These are phyloP conservation scores for Penicillium sp. DNA, from an alignment of 2,329 filamentous ascomycete species.

Conservation along the genomic window DNA sequence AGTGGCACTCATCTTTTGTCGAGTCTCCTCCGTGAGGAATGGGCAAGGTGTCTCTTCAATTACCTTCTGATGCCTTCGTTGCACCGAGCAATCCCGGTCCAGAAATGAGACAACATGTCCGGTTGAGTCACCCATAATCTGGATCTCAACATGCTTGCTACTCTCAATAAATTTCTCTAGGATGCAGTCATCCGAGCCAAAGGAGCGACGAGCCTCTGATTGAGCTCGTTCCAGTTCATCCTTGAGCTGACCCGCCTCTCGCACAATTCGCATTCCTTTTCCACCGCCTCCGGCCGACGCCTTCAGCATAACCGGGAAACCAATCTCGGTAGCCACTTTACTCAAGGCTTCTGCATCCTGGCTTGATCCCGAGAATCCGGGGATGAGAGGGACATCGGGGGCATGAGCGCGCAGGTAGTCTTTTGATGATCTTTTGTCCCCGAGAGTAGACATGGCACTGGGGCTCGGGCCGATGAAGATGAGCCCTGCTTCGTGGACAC, in stretches of 20 bases:
- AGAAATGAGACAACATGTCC: slow-evolving; percentile 46
- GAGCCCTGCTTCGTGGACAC: slow-evolving; percentile 30
- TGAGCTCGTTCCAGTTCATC: slow-evolving; percentile 1
- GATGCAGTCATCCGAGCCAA: slow-evolving; percentile 1
- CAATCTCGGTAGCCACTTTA: slow-evolving; percentile 21
- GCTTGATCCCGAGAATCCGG: slow-evolving; percentile 17
- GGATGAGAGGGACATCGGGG: slow-evolving; percentile 32
- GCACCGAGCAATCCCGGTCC: slow-evolving; percentile 54
- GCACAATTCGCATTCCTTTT: slow-evolving; percentile 8
- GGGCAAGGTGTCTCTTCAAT: slow-evolving; percentile 49
- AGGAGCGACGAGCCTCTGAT: background rate
- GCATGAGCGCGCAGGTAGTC: slow-evolving; percentile 21
- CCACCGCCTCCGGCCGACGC: slow-evolving; percentile 14
- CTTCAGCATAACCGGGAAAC: slow-evolving; percentile 8
- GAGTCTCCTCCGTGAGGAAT: slow-evolving; percentile 32
- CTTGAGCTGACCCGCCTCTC: background rate
- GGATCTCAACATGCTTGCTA: slow-evolving; percentile 14
- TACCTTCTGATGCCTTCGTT: slow-evolving; percentile 54
- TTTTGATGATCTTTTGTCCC: slow-evolving; percentile 34
- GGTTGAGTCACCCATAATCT: slow-evolving; percentile 5
- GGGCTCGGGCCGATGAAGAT: slow-evolving; percentile 37
- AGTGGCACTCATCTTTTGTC: slow-evolving; percentile 36
- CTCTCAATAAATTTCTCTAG: slow-evolving; percentile 7
- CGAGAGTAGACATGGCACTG: slow-evolving; percentile 33
- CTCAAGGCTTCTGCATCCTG: slow-evolving; percentile 13